Conservation (phyloP, 1,284 basidiomycete species). For the Termitomyces sp. region DNA sequence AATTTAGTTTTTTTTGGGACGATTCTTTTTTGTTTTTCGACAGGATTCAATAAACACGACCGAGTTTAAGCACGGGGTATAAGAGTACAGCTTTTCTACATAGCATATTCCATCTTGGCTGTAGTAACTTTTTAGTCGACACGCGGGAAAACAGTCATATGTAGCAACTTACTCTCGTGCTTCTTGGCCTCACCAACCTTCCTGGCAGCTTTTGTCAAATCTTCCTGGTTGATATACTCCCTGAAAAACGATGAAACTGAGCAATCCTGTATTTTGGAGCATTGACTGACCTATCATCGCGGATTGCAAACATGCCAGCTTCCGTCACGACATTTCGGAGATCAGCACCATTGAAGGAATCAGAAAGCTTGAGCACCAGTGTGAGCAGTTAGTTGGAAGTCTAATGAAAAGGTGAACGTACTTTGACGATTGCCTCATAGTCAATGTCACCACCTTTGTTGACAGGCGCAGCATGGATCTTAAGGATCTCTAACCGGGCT, state of each 20-base stretch:
- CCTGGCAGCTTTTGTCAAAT: conserved; percentile 95
- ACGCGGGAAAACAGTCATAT: not conserved
- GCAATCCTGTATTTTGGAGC: not conserved
- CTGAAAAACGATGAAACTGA: conserved; percentile 33
- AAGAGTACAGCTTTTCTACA: conserved; percentile 23
- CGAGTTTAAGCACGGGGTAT: not conserved
- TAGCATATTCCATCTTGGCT: conserved; percentile 47
- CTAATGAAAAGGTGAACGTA: conserved; percentile 26
- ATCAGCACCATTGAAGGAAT: conserved; percentile 94
- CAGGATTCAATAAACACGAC: not conserved
- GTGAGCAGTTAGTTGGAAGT: not conserved
- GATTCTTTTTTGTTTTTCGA: not conserved
- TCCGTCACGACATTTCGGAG: conserved; percentile 96
- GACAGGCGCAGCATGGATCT: conserved; percentile 93
- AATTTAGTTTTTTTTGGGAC: conserved; percentile 14
- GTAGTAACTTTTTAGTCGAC: conserved; percentile 9
- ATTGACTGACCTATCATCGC: conserved; percentile 75
- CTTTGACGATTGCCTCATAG: conserved; percentile 96
- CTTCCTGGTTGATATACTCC: conserved; percentile 90
- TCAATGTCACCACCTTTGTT: conserved; percentile 96
- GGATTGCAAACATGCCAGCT: conserved; percentile 98
- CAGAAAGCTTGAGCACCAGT: conserved; percentile 59
- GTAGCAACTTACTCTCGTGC: conserved; percentile 71
- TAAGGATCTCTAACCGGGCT: conserved; percentile 91
- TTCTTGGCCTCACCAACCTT: conserved; percentile 97